Evolutionary conservation across 1,284 basidiomycete genomes (phyloP).

Genomic region (Peniophora sp.): DNA sequence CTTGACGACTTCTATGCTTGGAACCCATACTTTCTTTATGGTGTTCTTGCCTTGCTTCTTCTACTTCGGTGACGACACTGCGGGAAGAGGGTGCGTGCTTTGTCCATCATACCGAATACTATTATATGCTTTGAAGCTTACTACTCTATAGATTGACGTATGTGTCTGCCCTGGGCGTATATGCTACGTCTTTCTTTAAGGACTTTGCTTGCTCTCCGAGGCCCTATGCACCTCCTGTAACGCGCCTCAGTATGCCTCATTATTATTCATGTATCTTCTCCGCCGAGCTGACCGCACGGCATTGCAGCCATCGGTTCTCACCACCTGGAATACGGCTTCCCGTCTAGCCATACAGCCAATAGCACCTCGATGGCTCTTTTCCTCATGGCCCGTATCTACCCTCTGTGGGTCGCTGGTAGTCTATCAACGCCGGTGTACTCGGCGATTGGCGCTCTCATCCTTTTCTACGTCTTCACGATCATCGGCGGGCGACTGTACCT

Average conservation of each 20-base stretch:
- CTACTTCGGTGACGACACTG: constrained; percentile 75
- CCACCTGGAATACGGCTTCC: constrained; percentile 90
- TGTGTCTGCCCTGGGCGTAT: constrained; percentile 78
- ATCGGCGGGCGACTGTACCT: constrained; percentile 63
- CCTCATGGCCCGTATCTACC: constrained; percentile 51
- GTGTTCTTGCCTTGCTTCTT: constrained; percentile 79
- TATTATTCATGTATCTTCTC: neutral
- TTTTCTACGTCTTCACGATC: constrained; percentile 9
- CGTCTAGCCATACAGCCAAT: constrained; percentile 94
- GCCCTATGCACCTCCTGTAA: constrained; percentile 87
- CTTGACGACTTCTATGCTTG: constrained; percentile 83
- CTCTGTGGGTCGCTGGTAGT: constrained; percentile 28
- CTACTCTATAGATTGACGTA: constrained; percentile 47
- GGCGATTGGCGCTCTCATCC: constrained; percentile 5
- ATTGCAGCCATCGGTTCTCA: constrained; percentile 71
- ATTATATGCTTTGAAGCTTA: no score
- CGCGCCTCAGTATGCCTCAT: constrained; percentile 62
- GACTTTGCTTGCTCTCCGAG: constrained; percentile 89
- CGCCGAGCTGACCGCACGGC: constrained; percentile 1
- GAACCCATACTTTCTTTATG: constrained; percentile 95
- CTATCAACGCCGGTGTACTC: constrained; percentile 15
- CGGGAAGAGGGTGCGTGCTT: constrained; percentile 66
- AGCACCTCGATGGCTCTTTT: constrained; percentile 83
- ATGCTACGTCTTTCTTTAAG: constrained; percentile 78
- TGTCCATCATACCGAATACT: no score